These are phyloP conservation scores for Leccinum ponderosum DNA, from an alignment of 1,284 basidiomycete species.

Conservation along the genomic window DNA sequence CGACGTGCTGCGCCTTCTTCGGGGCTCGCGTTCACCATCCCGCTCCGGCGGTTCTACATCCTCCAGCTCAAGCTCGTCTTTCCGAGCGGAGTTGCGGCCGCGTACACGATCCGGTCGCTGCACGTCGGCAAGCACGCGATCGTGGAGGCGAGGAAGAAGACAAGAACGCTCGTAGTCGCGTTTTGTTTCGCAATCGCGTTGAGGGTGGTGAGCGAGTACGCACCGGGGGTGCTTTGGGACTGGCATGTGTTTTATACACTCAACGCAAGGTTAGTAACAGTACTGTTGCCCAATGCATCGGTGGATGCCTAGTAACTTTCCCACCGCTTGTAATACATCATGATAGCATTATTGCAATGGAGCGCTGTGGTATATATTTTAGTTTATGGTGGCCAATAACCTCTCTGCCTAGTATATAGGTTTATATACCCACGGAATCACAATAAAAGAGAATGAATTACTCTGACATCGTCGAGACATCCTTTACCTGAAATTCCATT, in stretches of 20 bases:
- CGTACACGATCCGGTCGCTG: constrained; percentile 67
- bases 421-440: too few relatives aligned
- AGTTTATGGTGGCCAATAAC: too few relatives aligned
- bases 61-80: constrained; percentile 69
- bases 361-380: too few relatives aligned
- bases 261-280: background rate
- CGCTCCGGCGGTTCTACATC: constrained; percentile 67
- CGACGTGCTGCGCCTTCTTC: constrained; percentile 26
- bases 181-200: constrained; percentile 50
- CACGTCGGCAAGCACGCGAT: constrained; percentile 55
- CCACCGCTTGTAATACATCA: too few relatives aligned
- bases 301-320: too few relatives aligned
- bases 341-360: too few relatives aligned
- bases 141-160: constrained; percentile 59
- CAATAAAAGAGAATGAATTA: too few relatives aligned
- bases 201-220: constrained; percentile 61
- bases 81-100: constrained; percentile 69
- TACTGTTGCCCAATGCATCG: too few relatives aligned
- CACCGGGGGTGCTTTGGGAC: constrained; percentile 42
- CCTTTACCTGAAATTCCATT: too few relatives aligned
- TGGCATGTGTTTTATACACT: constrained; percentile 5
- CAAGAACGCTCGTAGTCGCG: constrained; percentile 35
- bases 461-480: too few relatives aligned
- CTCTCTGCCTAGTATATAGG: too few relatives aligned
- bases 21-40: constrained; percentile 58